phyloP scores from a whole-genome alignment of 2,329 filamentous ascomycete species.

The Trichoderma polysporum region DNA sequence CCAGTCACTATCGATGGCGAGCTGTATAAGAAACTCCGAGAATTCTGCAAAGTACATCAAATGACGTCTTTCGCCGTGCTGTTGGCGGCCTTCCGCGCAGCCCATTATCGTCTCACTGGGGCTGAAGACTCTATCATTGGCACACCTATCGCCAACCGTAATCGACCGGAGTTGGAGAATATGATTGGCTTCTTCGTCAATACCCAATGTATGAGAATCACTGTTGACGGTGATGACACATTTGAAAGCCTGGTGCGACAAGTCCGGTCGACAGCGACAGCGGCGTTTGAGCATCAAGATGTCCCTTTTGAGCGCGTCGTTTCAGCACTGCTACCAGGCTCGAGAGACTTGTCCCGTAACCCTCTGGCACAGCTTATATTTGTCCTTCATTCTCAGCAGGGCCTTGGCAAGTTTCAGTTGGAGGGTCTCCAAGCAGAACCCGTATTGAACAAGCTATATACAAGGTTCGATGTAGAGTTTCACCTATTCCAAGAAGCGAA shows the following conservation, averaged over 20 bases:
- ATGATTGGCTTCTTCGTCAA: conserved; percentile 32
- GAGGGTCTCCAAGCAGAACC: conserved; percentile 23
- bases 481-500: conserved; percentile 27
- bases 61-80: conserved; percentile 25
- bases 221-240: conserved; percentile 14
- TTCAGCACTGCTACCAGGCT: conserved; percentile 16
- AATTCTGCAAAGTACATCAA: conserved; percentile 19
- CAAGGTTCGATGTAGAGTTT: conserved; percentile 30
- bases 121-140: conserved; percentile 28
- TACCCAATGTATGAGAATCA: conserved; percentile 29
- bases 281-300: conserved; percentile 26
- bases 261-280: conserved; percentile 18
- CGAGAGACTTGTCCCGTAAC: conserved; percentile 24
- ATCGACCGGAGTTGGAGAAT: conserved; percentile 23
- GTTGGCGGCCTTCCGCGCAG: conserved; percentile 28
- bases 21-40: conserved; percentile 15
- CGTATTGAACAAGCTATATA: conserved; percentile 2
- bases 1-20: conserved; percentile 16
- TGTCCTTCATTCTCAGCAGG: conserved; percentile 27
- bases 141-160: conserved; percentile 24
- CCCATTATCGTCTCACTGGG: conserved; percentile 31
- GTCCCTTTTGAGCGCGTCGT: conserved; percentile 26
- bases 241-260: conserved; percentile 24
- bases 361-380: conserved; percentile 26
- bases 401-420: conserved; percentile 24